phyloP scores from a whole-genome alignment of 495 filamentous ascomycete species.

The Poronia punctata region DNA sequence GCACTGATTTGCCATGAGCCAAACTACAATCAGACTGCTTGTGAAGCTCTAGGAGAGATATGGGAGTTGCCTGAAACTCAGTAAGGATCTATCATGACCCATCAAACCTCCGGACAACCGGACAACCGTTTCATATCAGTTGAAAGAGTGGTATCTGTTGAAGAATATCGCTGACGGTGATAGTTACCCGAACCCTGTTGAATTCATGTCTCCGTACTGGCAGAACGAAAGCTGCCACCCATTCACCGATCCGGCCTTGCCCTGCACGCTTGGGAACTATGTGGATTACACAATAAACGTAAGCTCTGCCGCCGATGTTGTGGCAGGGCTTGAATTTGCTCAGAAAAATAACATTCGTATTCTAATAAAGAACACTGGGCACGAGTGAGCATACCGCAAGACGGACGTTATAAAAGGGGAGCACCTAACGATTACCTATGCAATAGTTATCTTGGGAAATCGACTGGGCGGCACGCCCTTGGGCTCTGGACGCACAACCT shows the following conservation, averaged over 20 bases:
- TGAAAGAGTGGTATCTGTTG: not conserved
- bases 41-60: constrained; percentile 12
- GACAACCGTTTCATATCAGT: not conserved
- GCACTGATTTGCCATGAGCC: constrained; percentile 40
- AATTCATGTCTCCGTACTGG: constrained; percentile 39
- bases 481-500: constrained; percentile 50
- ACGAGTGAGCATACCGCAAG: constrained; percentile 23
- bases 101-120: too few species aligned
- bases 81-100: too few species aligned
- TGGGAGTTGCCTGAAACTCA: constrained; percentile 26
- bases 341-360: constrained; percentile 26
- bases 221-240: constrained; percentile 50
- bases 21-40: constrained; percentile 18
- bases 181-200: constrained; percentile 9
- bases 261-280: constrained; percentile 48
- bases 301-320: constrained; percentile 24
- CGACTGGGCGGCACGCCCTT: constrained; percentile 43
- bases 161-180: not conserved
- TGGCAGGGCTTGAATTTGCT: constrained; percentile 39
- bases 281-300: constrained; percentile 47
- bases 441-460: constrained; percentile 27
- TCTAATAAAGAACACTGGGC: constrained; percentile 33
- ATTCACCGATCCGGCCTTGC: constrained; percentile 29
- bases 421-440: too few species aligned
- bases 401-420: not conserved